phyloP scores from a whole-genome alignment of 495 filamentous ascomycete genomes.

The Penicillium goetzii region DNA sequence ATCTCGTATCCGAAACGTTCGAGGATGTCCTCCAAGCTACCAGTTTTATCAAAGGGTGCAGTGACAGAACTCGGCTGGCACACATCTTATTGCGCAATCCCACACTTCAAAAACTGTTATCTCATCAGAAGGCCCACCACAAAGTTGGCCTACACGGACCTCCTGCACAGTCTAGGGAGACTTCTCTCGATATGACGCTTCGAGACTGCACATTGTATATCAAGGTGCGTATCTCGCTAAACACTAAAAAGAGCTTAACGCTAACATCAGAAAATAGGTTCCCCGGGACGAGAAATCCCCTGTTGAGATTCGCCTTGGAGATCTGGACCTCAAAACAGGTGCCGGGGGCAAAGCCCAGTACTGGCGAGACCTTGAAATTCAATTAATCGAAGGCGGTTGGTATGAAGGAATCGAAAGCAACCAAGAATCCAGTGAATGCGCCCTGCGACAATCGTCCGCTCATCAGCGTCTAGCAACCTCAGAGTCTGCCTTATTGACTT shows the following conservation, averaged over 20 bases:
- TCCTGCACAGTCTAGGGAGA: conserved; percentile 34
- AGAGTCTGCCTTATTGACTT: background rate
- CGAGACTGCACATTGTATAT: conserved; percentile 87
- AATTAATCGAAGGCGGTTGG: conserved; percentile 71
- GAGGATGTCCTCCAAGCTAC: conserved; percentile 44
- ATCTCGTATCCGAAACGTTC: conserved; percentile 51
- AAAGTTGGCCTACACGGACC: conserved; percentile 47
- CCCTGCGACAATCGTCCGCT: conserved; percentile 19
- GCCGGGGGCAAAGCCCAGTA: conserved; percentile 68
- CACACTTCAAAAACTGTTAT: conserved; percentile 39
- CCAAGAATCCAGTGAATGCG: conserved; percentile 38
- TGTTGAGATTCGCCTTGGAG: conserved; percentile 78
- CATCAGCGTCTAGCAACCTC: background rate
- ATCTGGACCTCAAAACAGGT: conserved; percentile 85
- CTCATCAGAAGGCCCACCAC: conserved; percentile 37
- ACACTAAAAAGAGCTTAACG: background rate
- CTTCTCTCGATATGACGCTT: conserved; percentile 76
- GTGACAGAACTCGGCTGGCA: conserved; percentile 42
- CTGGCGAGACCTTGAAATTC: conserved; percentile 69
- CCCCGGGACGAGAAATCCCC: conserved; percentile 35
- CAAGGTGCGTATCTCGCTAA: conserved; percentile 49
- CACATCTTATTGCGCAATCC: conserved; percentile 41
- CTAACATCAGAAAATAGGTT: conserved; percentile 24
- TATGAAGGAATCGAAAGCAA: conserved; percentile 57
- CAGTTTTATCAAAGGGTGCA: conserved; percentile 41